Percentiles rank a stretch among this genome's conserved stretches.
These are phyloP conservation scores for Sclerotiophoma versabilis DNA, from an alignment of 2,329 filamentous ascomycete genomes.

Conservation along the genomic window DNA sequence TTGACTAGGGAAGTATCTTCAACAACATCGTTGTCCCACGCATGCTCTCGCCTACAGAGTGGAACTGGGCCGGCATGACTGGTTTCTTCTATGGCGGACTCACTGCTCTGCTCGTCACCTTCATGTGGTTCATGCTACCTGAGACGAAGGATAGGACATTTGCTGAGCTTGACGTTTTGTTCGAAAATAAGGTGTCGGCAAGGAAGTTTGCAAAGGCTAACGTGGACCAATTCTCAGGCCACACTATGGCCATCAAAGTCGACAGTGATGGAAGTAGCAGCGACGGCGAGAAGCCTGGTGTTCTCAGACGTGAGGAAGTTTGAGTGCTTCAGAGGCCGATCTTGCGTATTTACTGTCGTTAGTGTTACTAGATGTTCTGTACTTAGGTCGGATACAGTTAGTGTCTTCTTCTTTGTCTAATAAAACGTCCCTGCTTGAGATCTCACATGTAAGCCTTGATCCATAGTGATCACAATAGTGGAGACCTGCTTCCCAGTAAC, in stretches of 20 bases:
- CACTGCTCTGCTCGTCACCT: slow-evolving; percentile 69
- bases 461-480: too few relatives aligned
- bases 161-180: slow-evolving; percentile 51
- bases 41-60: slow-evolving; percentile 59
- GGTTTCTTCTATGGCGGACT: slow-evolving; percentile 85
- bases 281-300: slow-evolving; percentile 11
- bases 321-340: not conserved
- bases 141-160: slow-evolving; percentile 49
- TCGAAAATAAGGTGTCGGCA: slow-evolving; percentile 33
- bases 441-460: too few relatives aligned
- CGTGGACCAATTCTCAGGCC: slow-evolving; percentile 19
- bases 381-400: too few relatives aligned
- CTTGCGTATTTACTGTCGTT: too few relatives aligned
- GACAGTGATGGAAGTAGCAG: slow-evolving; percentile 12
- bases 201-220: slow-evolving; percentile 18
- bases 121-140: slow-evolving; percentile 65
- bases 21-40: slow-evolving; percentile 76
- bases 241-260: slow-evolving; percentile 11
- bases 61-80: slow-evolving; percentile 79
- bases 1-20: slow-evolving; percentile 61
- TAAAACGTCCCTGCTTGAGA: too few relatives aligned
- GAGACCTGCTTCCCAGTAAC: not conserved
- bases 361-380: too few relatives aligned
- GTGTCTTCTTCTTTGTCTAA: too few relatives aligned
- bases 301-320: slow-evolving; percentile 7